Evolutionary conservation across 768 basidiomycete genomes (phyloP).

Genomic region (Rhodotorula graminis): DNA sequence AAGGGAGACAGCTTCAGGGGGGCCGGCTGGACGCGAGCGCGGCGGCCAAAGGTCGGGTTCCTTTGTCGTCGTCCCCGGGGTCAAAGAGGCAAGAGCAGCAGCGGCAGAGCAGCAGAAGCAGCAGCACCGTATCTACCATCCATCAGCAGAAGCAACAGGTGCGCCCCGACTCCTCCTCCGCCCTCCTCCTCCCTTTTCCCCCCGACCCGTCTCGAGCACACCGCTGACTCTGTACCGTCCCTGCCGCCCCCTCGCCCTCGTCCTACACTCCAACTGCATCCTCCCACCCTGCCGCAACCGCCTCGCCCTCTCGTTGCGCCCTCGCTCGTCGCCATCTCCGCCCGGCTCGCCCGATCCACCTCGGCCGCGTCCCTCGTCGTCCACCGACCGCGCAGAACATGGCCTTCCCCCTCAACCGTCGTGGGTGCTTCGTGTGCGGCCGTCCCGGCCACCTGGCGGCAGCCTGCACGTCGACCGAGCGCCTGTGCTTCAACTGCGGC

Average conservation of each 20-base stretch:
- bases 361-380: too few species aligned
- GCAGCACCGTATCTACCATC: background rate
- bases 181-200: background rate
- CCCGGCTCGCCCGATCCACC: too few species aligned
- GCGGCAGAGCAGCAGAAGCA: slow-evolving; percentile 6
- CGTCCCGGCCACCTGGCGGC: slow-evolving; percentile 31
- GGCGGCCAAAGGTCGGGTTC: too few species aligned
- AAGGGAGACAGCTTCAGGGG: too few species aligned
- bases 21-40: too few species aligned
- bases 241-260: background rate
- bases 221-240: background rate
- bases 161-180: background rate
- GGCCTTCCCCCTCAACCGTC: slow-evolving; percentile 29
- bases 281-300: background rate
- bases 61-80: slow-evolving; percentile 2
- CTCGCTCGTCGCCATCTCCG: background rate
- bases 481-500: slow-evolving; percentile 39
- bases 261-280: background rate
- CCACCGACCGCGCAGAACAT: background rate
- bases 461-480: slow-evolving; percentile 24
- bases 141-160: slow-evolving; percentile 11
- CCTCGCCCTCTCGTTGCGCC: background rate
- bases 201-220: background rate
- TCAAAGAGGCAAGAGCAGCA: background rate
- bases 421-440: slow-evolving; percentile 34